A percentile compares a stretch with the other conserved stretches of the same genome.
These are phyloP conservation scores for Tuber umbilicatum DNA, from an alignment of 495 filamentous ascomycete species.

Conservation along the genomic window DNA sequence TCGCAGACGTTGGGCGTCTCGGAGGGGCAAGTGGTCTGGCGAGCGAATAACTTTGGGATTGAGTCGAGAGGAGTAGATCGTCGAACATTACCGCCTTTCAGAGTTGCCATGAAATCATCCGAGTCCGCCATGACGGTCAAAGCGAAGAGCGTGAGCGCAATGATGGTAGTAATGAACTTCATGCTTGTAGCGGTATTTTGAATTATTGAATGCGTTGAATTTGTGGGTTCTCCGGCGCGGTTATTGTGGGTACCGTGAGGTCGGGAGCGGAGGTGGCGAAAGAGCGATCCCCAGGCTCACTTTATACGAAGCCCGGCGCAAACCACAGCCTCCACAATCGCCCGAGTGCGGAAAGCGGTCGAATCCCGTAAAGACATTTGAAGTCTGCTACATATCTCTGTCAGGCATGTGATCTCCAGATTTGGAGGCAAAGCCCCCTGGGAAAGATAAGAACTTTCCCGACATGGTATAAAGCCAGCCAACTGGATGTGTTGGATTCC, in stretches of 20 bases:
- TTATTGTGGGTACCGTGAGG: not conserved
- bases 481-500: too few relatives aligned
- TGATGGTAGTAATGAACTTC: not conserved
- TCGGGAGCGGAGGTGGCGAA: not conserved
- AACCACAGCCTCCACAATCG: not conserved
- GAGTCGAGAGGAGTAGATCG: not conserved
- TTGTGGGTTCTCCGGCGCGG: not conserved
- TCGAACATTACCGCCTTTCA: not conserved
- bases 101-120: not conserved
- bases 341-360: not conserved
- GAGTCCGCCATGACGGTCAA: not conserved
- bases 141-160: not conserved
- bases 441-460: too few relatives aligned
- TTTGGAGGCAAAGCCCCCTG: too few relatives aligned
- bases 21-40: not conserved
- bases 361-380: not conserved
- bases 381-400: too few relatives aligned
- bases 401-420: too few relatives aligned
- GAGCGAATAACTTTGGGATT: not conserved
- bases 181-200: not conserved
- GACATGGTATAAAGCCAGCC: too few relatives aligned
- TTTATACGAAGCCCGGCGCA: not conserved
- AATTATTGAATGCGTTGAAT: not conserved
- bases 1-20: not conserved
- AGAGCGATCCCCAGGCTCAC: not conserved